A percentile compares a stretch with the other conserved stretches of the same genome.
These are phyloP conservation scores for Parasitella parasitica DNA, from an alignment of 371 early-diverging fungal species.

Conservation along the genomic window DNA sequence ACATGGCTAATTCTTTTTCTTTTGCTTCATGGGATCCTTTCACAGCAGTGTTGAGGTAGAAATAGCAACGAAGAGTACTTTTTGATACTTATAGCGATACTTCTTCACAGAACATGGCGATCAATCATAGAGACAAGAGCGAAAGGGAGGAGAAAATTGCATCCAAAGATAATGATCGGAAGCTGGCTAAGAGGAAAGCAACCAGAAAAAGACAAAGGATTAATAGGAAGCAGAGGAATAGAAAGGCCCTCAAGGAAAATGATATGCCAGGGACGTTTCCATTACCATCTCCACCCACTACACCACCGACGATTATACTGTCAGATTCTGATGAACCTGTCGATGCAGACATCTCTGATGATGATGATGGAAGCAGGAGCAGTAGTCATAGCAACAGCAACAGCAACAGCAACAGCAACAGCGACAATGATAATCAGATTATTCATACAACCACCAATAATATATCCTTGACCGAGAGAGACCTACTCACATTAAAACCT, in stretches of 20 bases:
- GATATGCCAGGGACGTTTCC: neutral
- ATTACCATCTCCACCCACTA: neutral
- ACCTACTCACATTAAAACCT: constrained; percentile 39
- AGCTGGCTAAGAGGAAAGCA: neutral
- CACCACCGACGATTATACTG: neutral
- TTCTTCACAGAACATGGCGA: too few relatives aligned
- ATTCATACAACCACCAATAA: neutral
- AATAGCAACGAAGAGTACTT: too few relatives aligned
- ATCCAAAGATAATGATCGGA: too few relatives aligned
- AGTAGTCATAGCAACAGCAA: neutral
- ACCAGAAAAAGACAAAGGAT: neutral
- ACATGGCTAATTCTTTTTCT: too few relatives aligned
- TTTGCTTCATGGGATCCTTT: too few relatives aligned
- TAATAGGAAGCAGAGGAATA: neutral
- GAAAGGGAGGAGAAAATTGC: too few relatives aligned
- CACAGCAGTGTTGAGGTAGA: too few relatives aligned
- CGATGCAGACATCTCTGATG: too few relatives aligned
- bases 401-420: neutral
- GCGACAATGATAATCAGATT: neutral
- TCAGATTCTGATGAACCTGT: too few relatives aligned
- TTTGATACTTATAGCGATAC: too few relatives aligned
- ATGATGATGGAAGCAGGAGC: neutral
- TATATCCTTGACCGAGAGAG: constrained; percentile 1
- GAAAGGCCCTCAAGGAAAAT: neutral
- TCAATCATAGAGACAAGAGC: too few relatives aligned